A percentile compares a stretch with the other conserved stretches of the same genome.
phyloP scores from a whole-genome alignment of 176 grass and related monocot genomes.

The Hsuehochloa calcarea region DNA sequence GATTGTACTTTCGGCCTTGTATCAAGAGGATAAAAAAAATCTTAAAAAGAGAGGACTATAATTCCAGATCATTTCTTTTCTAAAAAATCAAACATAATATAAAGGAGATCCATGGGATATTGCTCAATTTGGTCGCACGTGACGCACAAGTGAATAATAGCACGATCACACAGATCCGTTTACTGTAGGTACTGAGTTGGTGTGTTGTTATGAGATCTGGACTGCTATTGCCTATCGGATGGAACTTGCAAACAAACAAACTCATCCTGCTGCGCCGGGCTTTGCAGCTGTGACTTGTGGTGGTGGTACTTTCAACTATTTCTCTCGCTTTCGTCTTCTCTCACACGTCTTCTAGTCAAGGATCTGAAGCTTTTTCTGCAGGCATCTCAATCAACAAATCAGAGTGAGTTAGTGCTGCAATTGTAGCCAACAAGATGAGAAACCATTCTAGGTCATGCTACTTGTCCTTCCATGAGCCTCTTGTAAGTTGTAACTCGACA shows the following conservation, averaged over 20 bases:
- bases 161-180: background rate
- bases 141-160: background rate
- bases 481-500: background rate
- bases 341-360: background rate
- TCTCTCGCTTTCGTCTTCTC: background rate
- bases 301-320: background rate
- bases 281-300: background rate
- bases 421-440: conserved; percentile 1
- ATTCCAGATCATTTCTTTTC: background rate
- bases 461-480: conserved; percentile 1
- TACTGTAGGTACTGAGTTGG: background rate
- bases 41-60: background rate
- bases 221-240: background rate
- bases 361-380: conserved; percentile 1
- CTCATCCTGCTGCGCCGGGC: background rate
- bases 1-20: background rate
- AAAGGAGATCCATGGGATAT: background rate
- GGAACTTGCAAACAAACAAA: background rate
- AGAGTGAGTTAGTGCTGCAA: background rate
- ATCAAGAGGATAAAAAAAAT: background rate
- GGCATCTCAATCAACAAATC: background rate
- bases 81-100: background rate
- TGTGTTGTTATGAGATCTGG: background rate
- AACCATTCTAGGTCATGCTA: conserved; percentile 13
- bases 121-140: background rate